These are phyloP conservation scores for Xylariaceae sp. DNA, from an alignment of 2,329 filamentous ascomycete genomes.

Conservation along the genomic window DNA sequence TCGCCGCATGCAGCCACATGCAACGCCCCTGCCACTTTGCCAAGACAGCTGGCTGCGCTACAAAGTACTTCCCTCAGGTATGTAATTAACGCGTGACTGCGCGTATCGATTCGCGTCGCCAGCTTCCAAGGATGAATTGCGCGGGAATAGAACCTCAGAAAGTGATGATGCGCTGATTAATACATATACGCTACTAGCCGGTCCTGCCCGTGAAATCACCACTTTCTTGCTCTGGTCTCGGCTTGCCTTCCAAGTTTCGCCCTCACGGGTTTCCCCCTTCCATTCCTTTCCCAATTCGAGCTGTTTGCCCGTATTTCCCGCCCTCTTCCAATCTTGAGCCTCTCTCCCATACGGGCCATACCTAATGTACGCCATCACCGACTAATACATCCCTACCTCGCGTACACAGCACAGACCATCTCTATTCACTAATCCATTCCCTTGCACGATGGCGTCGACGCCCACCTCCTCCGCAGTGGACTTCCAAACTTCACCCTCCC, in stretches of 20 bases:
- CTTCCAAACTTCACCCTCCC: conserved; percentile 14
- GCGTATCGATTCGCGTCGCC: conserved; percentile 30
- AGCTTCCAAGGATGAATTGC: conserved; percentile 9
- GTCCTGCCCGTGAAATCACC: conserved; percentile 29
- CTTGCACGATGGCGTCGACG: conserved; percentile 18
- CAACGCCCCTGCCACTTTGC: neutral
- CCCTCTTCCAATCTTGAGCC: no score
- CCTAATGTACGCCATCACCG: no score
- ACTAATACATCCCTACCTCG: no score
- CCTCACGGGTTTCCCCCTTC: neutral
- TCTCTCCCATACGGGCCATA: no score
- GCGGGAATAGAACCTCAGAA: neutral
- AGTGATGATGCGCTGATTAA: conserved; percentile 28
- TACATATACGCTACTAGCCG: conserved; percentile 5
- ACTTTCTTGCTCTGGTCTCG: conserved; percentile 14
- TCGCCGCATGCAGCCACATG: neutral
- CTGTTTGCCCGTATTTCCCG: no score
- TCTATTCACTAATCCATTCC: no score
- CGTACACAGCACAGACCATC: no score
- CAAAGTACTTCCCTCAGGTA: neutral
- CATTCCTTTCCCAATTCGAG: no score
- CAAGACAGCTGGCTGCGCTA: conserved; percentile 2
- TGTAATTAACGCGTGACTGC: conserved; percentile 35
- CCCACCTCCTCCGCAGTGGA: conserved; percentile 17
- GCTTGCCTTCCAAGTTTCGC: neutral